Conservation (phyloP, 768 basidiomycete genomes). For the Mycena galopus region DNA sequence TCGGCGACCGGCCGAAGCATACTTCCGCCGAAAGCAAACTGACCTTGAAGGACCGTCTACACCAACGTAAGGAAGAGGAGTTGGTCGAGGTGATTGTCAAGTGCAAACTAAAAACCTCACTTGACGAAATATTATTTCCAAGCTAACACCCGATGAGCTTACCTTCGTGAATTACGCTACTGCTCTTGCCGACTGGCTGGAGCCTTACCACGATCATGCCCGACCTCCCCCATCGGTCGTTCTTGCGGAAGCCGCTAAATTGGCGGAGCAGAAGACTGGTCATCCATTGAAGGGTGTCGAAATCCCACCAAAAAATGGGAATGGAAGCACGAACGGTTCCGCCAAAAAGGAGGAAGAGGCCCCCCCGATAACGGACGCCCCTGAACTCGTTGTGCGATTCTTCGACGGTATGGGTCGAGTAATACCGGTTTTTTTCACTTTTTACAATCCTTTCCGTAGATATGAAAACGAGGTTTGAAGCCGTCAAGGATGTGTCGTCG, state of each 20-base stretch:
- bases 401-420: constrained; percentile 67
- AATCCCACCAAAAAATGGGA: constrained; percentile 56
- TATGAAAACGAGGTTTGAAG: constrained; percentile 66
- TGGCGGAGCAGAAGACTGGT: constrained; percentile 78
- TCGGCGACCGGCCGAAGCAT: constrained; percentile 84
- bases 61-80: constrained; percentile 63
- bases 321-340: constrained; percentile 57
- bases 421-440: neutral
- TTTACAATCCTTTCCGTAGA: constrained; percentile 50
- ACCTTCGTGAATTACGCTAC: constrained; percentile 70
- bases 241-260: constrained; percentile 80
- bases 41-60: constrained; percentile 71
- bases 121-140: constrained; percentile 26
- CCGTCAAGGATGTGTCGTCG: constrained; percentile 55
- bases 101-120: neutral
- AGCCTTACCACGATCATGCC: constrained; percentile 79
- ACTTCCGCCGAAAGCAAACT: constrained; percentile 63
- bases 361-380: constrained; percentile 73
- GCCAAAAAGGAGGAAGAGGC: constrained; percentile 81
- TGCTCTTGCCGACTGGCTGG: constrained; percentile 80
- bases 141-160: constrained; percentile 79
- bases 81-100: constrained; percentile 60
- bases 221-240: constrained; percentile 80
- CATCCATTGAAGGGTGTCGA: constrained; percentile 76
- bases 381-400: constrained; percentile 64